Conservation (phyloP, 2,329 filamentous ascomycete genomes). For the Aureobasidium sp. region DNA sequence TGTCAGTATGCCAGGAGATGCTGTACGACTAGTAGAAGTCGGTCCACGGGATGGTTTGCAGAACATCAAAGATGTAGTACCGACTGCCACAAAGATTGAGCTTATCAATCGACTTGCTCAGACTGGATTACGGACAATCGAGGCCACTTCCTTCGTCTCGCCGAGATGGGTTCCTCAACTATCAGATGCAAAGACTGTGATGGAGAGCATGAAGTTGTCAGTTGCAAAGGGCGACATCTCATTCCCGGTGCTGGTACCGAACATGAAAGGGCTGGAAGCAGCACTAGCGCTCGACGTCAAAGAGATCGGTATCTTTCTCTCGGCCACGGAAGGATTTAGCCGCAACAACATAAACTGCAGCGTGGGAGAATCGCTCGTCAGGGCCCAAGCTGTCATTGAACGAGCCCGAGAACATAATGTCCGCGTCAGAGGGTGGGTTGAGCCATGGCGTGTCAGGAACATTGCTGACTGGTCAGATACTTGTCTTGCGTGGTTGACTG, state of each 20-base stretch:
- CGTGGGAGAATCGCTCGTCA: constrained; percentile 64
- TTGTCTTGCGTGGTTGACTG: constrained; percentile 76
- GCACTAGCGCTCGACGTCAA: constrained; percentile 48
- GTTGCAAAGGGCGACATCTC: constrained; percentile 45
- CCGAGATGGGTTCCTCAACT: constrained; percentile 83
- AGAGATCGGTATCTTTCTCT: constrained; percentile 74
- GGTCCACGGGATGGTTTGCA: constrained; percentile 71
- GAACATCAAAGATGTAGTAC: constrained; percentile 68
- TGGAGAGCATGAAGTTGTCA: neutral
- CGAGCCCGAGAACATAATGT: constrained; percentile 58
- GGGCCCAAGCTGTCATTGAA: constrained; percentile 64
- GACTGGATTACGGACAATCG: constrained; percentile 66
- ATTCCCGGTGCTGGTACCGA: constrained; percentile 77
- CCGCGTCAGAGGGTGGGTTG: constrained; percentile 56
- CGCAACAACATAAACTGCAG: constrained; percentile 76
- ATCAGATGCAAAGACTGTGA: constrained; percentile 21
- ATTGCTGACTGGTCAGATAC: constrained; percentile 37
- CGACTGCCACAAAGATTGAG: constrained; percentile 67
- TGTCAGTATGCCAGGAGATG: neutral
- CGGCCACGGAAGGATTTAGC: constrained; percentile 73
- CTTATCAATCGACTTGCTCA: constrained; percentile 62
- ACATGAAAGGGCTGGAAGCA: constrained; percentile 63
- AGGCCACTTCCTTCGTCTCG: constrained; percentile 75
- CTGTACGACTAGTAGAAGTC: constrained; percentile 66
- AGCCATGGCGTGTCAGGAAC: neutral